These are phyloP conservation scores for Lentinula novae-zelandiae DNA, from an alignment of 1,284 basidiomycete genomes.

Conservation along the genomic window DNA sequence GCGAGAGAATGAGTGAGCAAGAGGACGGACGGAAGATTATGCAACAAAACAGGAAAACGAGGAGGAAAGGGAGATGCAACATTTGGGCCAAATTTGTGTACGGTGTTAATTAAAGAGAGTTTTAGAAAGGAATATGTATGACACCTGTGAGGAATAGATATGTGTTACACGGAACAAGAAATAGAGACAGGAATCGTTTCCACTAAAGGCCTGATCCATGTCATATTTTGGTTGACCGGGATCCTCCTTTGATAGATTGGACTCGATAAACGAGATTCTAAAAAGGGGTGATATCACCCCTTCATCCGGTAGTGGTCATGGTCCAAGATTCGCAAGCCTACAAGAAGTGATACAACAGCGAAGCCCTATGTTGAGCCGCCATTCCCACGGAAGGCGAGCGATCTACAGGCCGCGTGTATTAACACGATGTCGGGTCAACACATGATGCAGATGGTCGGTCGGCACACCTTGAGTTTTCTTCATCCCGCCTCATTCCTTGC, in stretches of 20 bases:
- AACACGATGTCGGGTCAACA: neutral
- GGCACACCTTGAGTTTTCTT: constrained; percentile 26
- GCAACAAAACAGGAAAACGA: constrained; percentile 15
- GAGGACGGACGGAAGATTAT: constrained; percentile 9
- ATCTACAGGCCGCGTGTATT: neutral
- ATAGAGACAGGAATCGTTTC: neutral
- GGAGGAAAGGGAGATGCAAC: constrained; percentile 11
- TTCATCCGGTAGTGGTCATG: neutral
- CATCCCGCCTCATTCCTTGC: constrained; percentile 19
- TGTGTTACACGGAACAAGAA: constrained; percentile 6
- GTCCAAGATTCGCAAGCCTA: constrained; percentile 11
- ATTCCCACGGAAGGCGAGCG: constrained; percentile 24
- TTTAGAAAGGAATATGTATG: constrained; percentile 3
- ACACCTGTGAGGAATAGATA: constrained; percentile 8
- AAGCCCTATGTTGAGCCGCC: constrained; percentile 21
- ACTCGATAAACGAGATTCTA: neutral
- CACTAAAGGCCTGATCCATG: neutral
- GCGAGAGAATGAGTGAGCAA: constrained; percentile 4
- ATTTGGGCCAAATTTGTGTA: neutral
- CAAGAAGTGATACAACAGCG: constrained; percentile 28
- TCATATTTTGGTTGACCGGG: neutral
- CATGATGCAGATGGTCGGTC: neutral
- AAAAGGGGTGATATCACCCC: neutral
- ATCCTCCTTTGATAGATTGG: neutral
- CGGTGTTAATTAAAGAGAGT: constrained; percentile 11